Conservation (phyloP, 805 yeast genomes). For the Pichia ethanolica region DNA sequence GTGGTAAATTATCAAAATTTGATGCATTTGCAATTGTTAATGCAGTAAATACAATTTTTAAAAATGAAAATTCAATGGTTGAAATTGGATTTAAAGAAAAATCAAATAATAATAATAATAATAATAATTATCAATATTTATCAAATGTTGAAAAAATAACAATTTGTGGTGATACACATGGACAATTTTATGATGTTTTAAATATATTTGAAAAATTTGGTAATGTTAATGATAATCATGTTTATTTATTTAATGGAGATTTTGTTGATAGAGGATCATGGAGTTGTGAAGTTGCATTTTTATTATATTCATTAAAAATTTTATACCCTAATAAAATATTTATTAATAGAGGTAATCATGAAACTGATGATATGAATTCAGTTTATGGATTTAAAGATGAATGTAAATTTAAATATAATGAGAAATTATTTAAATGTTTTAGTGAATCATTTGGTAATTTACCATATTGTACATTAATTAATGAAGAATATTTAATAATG, state of each 20-base stretch:
- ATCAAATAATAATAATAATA: conserved; percentile 27
- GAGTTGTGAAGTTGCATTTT: conserved; percentile 93
- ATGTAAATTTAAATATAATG: conserved; percentile 83
- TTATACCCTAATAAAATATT: conserved; percentile 62
- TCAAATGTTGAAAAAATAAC: conserved; percentile 48
- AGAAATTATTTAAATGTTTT: conserved; percentile 72
- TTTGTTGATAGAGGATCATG: conserved; percentile 97
- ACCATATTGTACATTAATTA: conserved; percentile 80
- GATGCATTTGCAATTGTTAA: conserved; percentile 78
- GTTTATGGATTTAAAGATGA: conserved; percentile 96
- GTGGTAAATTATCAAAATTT: conserved; percentile 68
- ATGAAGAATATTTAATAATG: conserved; percentile 74
- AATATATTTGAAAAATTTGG: conserved; percentile 75
- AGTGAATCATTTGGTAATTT: conserved; percentile 78
- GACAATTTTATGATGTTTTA: conserved; percentile 87
- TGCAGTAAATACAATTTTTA: conserved; percentile 58
- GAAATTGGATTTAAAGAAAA: conserved; percentile 44
- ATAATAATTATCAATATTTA: conserved; percentile 26
- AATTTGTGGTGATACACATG: conserved; percentile 96
- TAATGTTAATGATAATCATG: conserved; percentile 54
- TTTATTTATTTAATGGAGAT: conserved; percentile 90
- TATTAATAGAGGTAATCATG: conserved; percentile 93
- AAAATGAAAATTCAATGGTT: conserved; percentile 63
- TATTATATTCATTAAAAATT: conserved; percentile 69
- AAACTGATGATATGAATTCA: conserved; percentile 92